Conservation (phyloP, 495 filamentous ascomycete genomes). For the Elaphomyces granulatus region DNA sequence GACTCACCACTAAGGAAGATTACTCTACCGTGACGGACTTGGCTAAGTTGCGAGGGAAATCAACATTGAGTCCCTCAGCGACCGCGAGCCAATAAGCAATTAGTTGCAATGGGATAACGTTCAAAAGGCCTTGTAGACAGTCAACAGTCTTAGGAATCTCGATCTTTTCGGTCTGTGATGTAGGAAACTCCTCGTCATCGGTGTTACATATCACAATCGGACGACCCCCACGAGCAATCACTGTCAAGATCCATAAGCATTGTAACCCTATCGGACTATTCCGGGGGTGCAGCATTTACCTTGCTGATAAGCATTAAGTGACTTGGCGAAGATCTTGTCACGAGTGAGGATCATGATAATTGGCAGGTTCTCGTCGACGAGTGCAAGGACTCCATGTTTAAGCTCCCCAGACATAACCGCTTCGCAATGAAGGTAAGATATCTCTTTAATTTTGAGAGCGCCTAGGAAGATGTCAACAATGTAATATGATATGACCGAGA, state of each 20-base stretch:
- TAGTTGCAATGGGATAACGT: conserved; percentile 93
- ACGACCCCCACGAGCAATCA: conserved; percentile 83
- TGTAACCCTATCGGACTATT: no score
- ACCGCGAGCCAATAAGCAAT: conserved; percentile 99
- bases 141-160: conserved; percentile 94
- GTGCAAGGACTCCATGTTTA: conserved; percentile 93
- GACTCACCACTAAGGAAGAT: conserved; percentile 11
- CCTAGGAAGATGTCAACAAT: conserved; percentile 24
- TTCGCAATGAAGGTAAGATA: conserved; percentile 98
- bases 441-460: conserved; percentile 98
- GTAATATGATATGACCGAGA: not conserved
- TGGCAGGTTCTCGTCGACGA: conserved; percentile 94
- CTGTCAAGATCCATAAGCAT: conserved; percentile 24
- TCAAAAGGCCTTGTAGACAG: conserved; percentile 86
- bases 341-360: conserved; percentile 99
- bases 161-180: conserved; percentile 84
- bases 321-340: conserved; percentile 91
- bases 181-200: conserved; percentile 74
- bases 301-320: conserved; percentile 96
- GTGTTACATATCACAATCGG: conserved; percentile 98
- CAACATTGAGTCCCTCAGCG: conserved; percentile 86
- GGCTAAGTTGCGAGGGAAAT: conserved; percentile 93
- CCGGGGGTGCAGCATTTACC: conserved; percentile 44
- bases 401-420: conserved; percentile 99
- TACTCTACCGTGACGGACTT: conserved; percentile 99